These are phyloP conservation scores for Murraya paniculata DNA, from an alignment of 345 rosid genomes.

Conservation along the genomic window DNA sequence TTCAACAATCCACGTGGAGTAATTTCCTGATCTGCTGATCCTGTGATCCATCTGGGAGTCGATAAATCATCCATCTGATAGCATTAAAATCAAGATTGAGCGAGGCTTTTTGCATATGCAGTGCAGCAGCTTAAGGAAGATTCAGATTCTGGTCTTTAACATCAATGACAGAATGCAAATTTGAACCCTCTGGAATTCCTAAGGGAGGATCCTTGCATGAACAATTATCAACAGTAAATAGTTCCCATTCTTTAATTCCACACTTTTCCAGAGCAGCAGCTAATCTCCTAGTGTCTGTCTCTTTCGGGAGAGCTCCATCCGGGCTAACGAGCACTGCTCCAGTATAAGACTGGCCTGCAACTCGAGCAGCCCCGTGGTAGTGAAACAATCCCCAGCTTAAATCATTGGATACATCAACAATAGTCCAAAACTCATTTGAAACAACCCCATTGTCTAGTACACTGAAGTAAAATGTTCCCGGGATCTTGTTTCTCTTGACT, in stretches of 20 bases:
- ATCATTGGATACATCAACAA: conserved; percentile 80
- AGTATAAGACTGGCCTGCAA: conserved; percentile 84
- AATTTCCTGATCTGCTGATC: neutral
- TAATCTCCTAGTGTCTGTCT: conserved; percentile 41
- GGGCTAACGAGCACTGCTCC: conserved; percentile 93
- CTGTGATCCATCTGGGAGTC: neutral
- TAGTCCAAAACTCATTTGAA: conserved; percentile 88
- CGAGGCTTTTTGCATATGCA: neutral
- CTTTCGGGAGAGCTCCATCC: conserved; percentile 65
- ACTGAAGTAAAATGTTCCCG: conserved; percentile 74
- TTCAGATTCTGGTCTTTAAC: conserved; percentile 24
- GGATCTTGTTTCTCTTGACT: conserved; percentile 64
- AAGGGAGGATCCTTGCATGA: conserved; percentile 74
- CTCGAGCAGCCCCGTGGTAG: conserved; percentile 88
- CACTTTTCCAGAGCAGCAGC: conserved; percentile 61
- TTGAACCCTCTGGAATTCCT: conserved; percentile 74
- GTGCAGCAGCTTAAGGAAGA: conserved; percentile 1
- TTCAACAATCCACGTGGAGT: neutral
- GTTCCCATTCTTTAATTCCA: conserved; percentile 88
- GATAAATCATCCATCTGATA: neutral
- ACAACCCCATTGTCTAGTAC: conserved; percentile 92
- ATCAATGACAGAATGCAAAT: conserved; percentile 49
- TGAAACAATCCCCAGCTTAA: conserved; percentile 90
- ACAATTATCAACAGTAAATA: conserved; percentile 71
- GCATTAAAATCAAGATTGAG: neutral